These are phyloP conservation scores for Ogataea paraovalis DNA, from an alignment of 805 yeast species.

Conservation along the genomic window DNA sequence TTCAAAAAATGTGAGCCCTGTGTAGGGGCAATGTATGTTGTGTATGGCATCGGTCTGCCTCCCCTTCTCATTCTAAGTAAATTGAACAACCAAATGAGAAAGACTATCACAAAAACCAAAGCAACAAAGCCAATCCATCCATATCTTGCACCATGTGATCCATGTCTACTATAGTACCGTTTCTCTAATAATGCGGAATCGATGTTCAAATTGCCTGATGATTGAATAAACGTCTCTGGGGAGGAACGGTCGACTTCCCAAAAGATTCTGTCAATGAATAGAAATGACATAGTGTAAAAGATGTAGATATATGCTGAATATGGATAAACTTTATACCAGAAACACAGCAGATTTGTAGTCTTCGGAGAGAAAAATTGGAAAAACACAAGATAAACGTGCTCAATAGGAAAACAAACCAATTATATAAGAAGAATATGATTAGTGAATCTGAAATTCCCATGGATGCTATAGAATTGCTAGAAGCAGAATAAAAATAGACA, in stretches of 20 bases:
- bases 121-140: background rate
- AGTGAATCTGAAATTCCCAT: no score
- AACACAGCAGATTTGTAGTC: no score
- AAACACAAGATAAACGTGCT: no score
- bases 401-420: no score
- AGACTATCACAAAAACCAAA: background rate
- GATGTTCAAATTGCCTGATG: background rate
- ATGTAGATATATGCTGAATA: no score
- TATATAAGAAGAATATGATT: no score
- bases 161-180: background rate
- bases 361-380: no score
- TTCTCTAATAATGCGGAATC: background rate
- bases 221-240: background rate
- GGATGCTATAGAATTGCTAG: no score
- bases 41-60: slow-evolving; percentile 2
- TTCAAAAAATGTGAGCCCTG: background rate
- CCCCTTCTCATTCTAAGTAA: slow-evolving; percentile 4
- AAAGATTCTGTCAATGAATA: background rate
- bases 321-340: no score
- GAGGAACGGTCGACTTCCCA: background rate
- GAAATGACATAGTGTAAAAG: background rate
- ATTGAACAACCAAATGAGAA: slow-evolving; percentile 1
- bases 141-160: background rate
- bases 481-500: no score
- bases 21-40: slow-evolving; percentile 4